Conservation (phyloP, 208 protist genomes). For the Leishmania aethiopica region DNA sequence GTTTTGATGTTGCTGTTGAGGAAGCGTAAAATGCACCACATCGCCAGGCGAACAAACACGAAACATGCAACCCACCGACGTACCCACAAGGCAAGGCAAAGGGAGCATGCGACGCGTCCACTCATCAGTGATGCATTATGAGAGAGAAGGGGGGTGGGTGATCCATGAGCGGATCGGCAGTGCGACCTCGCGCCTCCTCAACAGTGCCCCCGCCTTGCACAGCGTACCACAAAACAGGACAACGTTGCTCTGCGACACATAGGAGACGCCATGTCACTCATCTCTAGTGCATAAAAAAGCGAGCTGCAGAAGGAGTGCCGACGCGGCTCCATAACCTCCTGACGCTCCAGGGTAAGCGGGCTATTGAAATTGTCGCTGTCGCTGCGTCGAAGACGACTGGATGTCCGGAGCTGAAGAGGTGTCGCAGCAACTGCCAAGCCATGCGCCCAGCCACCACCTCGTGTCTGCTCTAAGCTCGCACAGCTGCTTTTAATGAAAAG, state of each 20-base stretch:
- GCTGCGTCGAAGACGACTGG: neutral
- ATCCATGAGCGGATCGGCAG: neutral
- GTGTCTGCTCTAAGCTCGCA: neutral
- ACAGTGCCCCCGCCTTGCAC: neutral
- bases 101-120: neutral
- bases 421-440: neutral
- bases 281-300: constrained; percentile 2
- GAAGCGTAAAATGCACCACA: neutral
- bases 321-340: constrained; percentile 5
- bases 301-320: constrained; percentile 7
- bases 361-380: neutral
- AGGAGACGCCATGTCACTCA: neutral
- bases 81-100: neutral
- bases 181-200: neutral
- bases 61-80: neutral
- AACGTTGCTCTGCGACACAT: neutral
- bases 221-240: neutral
- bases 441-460: neutral
- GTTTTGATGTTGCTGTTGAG: neutral
- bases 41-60: neutral
- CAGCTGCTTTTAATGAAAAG: neutral
- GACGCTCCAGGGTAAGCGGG: neutral
- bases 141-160: neutral
- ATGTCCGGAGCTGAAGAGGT: neutral
- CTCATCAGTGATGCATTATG: neutral